A percentile compares a stretch with the other conserved stretches of the same genome.
Conservation (phyloP, 179 eudicot genomes). For the Actinidia polygama region DNA sequence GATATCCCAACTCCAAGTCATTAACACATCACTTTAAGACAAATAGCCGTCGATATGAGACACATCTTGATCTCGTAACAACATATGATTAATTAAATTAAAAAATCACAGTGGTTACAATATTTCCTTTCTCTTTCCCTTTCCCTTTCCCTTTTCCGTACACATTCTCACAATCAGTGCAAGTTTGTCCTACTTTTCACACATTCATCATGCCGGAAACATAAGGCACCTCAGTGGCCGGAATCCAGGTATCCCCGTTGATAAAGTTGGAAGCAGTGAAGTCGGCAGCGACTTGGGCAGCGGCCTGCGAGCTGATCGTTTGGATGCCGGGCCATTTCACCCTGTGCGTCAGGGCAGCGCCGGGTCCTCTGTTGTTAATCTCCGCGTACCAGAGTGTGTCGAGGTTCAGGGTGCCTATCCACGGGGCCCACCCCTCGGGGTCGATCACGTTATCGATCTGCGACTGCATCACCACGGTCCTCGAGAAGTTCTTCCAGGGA, state of each 20-base stretch:
- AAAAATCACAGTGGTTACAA: neutral
- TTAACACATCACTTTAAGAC: too few species aligned
- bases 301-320: conserved; percentile 26
- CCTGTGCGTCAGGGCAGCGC: conserved; percentile 34
- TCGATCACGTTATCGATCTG: conserved; percentile 36
- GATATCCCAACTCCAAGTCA: too few species aligned
- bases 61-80: too few species aligned
- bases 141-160: neutral
- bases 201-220: conserved; percentile 31
- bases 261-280: conserved; percentile 39
- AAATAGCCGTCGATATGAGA: too few species aligned
- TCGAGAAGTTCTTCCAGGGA: conserved; percentile 59
- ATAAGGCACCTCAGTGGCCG: conserved; percentile 44
- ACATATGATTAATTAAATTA: too few species aligned
- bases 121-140: neutral
- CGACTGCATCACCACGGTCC: conserved; percentile 58
- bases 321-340: conserved; percentile 58
- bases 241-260: conserved; percentile 49
- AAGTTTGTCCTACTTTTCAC: neutral
- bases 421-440: conserved; percentile 65
- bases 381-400: conserved; percentile 50
- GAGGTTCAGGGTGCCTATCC: conserved; percentile 36
- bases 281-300: conserved; percentile 21
- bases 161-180: too few species aligned
- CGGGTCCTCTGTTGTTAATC: conserved; percentile 54